These are phyloP conservation scores for Fomitopsis serialis DNA, from an alignment of 768 basidiomycete species.

Conservation along the genomic window DNA sequence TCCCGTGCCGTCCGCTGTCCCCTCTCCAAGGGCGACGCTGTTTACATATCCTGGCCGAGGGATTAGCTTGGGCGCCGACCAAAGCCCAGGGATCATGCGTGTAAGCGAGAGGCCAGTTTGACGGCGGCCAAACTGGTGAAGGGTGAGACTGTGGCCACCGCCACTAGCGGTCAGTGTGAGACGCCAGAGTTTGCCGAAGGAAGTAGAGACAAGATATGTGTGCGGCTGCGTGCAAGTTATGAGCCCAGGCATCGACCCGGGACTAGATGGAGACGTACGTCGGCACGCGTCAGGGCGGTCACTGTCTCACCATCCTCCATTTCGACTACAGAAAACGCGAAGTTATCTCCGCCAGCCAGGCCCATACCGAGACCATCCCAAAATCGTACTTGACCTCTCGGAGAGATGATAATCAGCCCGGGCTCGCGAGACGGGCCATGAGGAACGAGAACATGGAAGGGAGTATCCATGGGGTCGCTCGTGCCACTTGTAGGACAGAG, in stretches of 20 bases:
- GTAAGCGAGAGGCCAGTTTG: slow-evolving; percentile 38
- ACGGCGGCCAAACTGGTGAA: slow-evolving; percentile 56
- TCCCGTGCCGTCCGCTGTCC: slow-evolving; percentile 34
- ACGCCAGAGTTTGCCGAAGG: slow-evolving; percentile 60
- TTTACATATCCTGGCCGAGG: slow-evolving; percentile 58
- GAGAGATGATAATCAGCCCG: slow-evolving; percentile 75
- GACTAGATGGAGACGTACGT: slow-evolving; percentile 38
- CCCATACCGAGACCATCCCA: slow-evolving; percentile 88
- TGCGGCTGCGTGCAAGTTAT: slow-evolving; percentile 38
- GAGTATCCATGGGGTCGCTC: slow-evolving; percentile 48
- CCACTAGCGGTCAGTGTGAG: slow-evolving; percentile 60
- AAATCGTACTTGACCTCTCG: slow-evolving; percentile 68
- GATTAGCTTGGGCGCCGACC: slow-evolving; percentile 35
- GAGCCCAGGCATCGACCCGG: background rate
- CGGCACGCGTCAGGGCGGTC: slow-evolving; percentile 60
- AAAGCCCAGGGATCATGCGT: slow-evolving; percentile 37
- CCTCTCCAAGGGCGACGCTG: slow-evolving; percentile 48
- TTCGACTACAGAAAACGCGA: slow-evolving; percentile 42
- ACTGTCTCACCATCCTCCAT: slow-evolving; percentile 52
- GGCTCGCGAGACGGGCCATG: slow-evolving; percentile 71
- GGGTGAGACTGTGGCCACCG: slow-evolving; percentile 58
- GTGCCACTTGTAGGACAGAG: slow-evolving; percentile 49
- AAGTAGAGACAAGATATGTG: slow-evolving; percentile 66
- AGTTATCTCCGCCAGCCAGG: slow-evolving; percentile 73
- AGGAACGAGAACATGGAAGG: slow-evolving; percentile 54